phyloP scores from a whole-genome alignment of 805 yeast genomes.

The Candida dajiaensis region DNA sequence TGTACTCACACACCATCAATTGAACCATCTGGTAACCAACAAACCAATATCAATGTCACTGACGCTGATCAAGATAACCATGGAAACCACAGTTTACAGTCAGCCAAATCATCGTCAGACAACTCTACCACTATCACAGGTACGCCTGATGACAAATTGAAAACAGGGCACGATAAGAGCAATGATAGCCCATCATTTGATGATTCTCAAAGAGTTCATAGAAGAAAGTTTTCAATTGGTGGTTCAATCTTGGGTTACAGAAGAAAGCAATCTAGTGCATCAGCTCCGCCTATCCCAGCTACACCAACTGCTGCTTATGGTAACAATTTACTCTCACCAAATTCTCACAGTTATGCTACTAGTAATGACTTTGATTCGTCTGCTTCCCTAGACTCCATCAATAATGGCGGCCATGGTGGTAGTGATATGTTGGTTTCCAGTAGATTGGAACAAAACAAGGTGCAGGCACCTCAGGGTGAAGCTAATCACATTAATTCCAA shows the following conservation, averaged over 20 bases:
- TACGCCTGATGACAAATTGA: not conserved
- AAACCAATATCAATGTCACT: slow-evolving; percentile 5
- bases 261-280: slow-evolving; percentile 31
- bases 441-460: slow-evolving; percentile 43
- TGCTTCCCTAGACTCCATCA: slow-evolving; percentile 58
- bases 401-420: slow-evolving; percentile 38
- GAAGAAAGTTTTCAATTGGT: slow-evolving; percentile 61
- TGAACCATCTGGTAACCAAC: slow-evolving; percentile 2
- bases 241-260: slow-evolving; percentile 46
- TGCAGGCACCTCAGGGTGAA: slow-evolving; percentile 10
- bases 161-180: not conserved
- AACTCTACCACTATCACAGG: slow-evolving; percentile 9
- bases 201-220: slow-evolving; percentile 35
- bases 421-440: slow-evolving; percentile 54
- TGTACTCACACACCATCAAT: slow-evolving; percentile 64
- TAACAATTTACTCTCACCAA: slow-evolving; percentile 25
- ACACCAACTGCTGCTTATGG: slow-evolving; percentile 42
- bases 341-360: slow-evolving; percentile 23
- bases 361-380: slow-evolving; percentile 34
- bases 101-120: slow-evolving; percentile 11
- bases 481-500: not conserved
- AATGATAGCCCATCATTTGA: slow-evolving; percentile 11
- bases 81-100: slow-evolving; percentile 2
- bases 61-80: slow-evolving; percentile 4
- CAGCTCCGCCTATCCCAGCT: slow-evolving; percentile 39